Evolutionary conservation across 2,329 filamentous ascomycete genomes (phyloP).

Genomic region (Talaromyces rugulosus): DNA sequence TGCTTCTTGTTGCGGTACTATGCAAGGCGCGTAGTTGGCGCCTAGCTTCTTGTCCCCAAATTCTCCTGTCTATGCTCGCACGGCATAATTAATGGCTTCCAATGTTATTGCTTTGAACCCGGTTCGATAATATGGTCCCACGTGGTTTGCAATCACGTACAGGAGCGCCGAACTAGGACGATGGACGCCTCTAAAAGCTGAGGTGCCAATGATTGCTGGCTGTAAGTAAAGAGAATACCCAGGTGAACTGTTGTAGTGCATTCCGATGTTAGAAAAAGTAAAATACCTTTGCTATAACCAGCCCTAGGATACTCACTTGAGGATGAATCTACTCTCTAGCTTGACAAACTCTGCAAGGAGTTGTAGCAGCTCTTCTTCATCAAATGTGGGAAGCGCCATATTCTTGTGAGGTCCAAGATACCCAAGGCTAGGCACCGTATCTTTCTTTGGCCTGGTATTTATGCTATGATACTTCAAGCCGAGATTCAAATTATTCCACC

Average conservation of each 20-base stretch:
- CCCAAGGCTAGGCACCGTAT: too few relatives aligned
- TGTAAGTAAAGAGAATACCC: too few relatives aligned
- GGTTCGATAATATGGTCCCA: constrained; percentile 96
- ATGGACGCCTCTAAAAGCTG: too few relatives aligned
- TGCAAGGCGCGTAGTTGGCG: constrained; percentile 97
- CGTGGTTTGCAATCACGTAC: constrained; percentile 90
- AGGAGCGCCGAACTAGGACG: constrained; percentile 70
- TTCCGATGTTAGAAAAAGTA: too few relatives aligned
- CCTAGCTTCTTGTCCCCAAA: constrained; percentile 98
- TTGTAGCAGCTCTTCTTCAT: constrained; percentile 67
- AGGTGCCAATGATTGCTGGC: too few relatives aligned
- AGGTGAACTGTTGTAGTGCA: too few relatives aligned
- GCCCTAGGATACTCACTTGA: constrained; percentile 49
- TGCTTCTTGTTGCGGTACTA: constrained; percentile 90
- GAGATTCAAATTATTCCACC: too few relatives aligned
- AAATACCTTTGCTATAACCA: constrained; percentile 31
- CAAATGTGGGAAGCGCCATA: constrained; percentile 88
- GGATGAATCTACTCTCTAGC: constrained; percentile 85
- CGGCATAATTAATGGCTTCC: constrained; percentile 92
- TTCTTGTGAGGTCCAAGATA: too few relatives aligned
- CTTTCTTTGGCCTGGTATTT: too few relatives aligned
- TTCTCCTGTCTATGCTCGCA: constrained; percentile 94
- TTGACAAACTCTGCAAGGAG: constrained; percentile 76
- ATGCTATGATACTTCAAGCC: too few relatives aligned
- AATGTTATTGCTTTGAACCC: constrained; percentile 95